phyloP scores from a whole-genome alignment of 1,284 basidiomycete species.

The Ganoderma lingzhi region DNA sequence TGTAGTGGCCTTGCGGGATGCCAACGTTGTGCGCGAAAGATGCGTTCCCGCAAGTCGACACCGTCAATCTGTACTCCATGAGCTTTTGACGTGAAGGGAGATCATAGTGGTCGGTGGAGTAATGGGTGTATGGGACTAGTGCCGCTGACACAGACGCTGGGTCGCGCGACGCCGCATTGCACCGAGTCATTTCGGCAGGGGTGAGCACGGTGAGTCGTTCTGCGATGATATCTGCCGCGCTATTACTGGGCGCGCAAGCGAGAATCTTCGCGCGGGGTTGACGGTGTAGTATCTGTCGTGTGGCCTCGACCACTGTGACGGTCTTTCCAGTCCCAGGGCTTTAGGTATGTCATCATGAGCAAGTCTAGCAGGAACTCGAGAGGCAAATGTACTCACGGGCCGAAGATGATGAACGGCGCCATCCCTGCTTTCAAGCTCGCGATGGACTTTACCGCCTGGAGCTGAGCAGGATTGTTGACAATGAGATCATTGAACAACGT shows the following conservation, averaged over 20 bases:
- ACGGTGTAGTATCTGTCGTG: slow-evolving; percentile 58
- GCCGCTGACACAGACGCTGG: slow-evolving; percentile 52
- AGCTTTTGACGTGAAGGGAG: slow-evolving; percentile 52
- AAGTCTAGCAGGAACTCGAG: neutral
- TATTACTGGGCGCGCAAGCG: slow-evolving; percentile 71
- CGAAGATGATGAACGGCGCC: slow-evolving; percentile 68
- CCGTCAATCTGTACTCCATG: slow-evolving; percentile 59
- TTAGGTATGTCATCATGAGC: neutral
- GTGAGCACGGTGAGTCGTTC: slow-evolving; percentile 53
- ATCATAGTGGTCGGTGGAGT: slow-evolving; percentile 52
- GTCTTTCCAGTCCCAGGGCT: slow-evolving; percentile 78
- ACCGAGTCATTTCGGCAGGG: slow-evolving; percentile 58
- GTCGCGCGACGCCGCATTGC: slow-evolving; percentile 68
- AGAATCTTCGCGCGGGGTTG: slow-evolving; percentile 58
- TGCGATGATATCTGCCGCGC: slow-evolving; percentile 69
- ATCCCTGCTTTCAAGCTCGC: slow-evolving; percentile 52
- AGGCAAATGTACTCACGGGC: slow-evolving; percentile 58
- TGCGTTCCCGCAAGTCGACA: slow-evolving; percentile 69
- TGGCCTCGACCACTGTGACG: slow-evolving; percentile 70
- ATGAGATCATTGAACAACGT: slow-evolving; percentile 53
- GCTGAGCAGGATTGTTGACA: slow-evolving; percentile 56
- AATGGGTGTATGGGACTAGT: slow-evolving; percentile 52
- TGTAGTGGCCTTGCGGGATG: slow-evolving; percentile 63
- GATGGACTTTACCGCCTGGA: slow-evolving; percentile 63
- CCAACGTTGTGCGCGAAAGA: slow-evolving; percentile 64